Evolutionary conservation across 495 filamentous ascomycete genomes (phyloP), one percentile per base, ranked within the genome.

Genomic region (Xylaria curta): DNA sequence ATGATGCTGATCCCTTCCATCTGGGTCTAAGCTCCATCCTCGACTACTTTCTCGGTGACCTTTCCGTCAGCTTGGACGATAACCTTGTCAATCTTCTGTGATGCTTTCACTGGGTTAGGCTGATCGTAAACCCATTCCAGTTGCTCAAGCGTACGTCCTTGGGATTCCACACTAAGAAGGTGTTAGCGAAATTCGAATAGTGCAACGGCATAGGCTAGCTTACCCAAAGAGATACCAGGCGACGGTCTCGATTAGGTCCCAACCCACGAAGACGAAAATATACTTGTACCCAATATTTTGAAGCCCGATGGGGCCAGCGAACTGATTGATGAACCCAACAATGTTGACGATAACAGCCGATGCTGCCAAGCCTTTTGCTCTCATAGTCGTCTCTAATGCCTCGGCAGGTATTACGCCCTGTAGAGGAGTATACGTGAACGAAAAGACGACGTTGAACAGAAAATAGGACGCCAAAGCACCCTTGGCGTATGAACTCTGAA

Each of bases 361-460:
- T n/a, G 78, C 75, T 17, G 85, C 85, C 31, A 87, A 76, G 64
- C 85, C 85, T 76, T 86, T 87, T 69, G 85, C 85, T 58, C 85
- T 81, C 36, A 80, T 84, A 7, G 83, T 85, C 15, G 83, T 87
- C 74, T 86, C 84, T 33, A 87, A 80, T 33, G 85, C 83, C 59
- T 89, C 84, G 31, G 86, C 83, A 33, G 89, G 89, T 68, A 91
- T 90, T 28, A 89, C 84, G 68, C 84, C 86, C 28, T 89, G 82
- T 33, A 91, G 82, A 13, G 89, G 88, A 19, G 88, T 90, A 80
- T 87, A 89, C 15, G 85, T 88, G 70, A 89, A 85, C 9, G 85
- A 87, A 75, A 89, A 90, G 75, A 88, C 85, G 56, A 88, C 82
- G 70, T 90, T 88, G 79, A 90, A 90, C 3, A 91, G 76, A 75